phyloP scores from a whole-genome alignment of 116 monocot species.

The Phalaenopsis hybrid region DNA sequence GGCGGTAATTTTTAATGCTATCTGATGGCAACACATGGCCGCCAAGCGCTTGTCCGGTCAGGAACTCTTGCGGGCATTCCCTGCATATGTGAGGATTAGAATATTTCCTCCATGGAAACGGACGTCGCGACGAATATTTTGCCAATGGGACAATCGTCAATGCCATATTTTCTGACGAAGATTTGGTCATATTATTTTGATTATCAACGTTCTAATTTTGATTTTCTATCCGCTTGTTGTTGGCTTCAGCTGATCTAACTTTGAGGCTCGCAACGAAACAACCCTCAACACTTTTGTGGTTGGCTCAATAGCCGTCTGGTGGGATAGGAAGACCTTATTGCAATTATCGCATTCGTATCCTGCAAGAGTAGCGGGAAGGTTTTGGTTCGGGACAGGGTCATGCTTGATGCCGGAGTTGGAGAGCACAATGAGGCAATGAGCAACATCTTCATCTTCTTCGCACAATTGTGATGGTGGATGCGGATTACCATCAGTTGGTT shows the following conservation, averaged over 20 bases:
- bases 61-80: constrained; percentile 57
- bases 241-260: constrained; percentile 2
- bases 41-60: constrained; percentile 77
- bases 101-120: constrained; percentile 35
- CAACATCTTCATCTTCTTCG: constrained; percentile 28
- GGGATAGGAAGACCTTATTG: constrained; percentile 76
- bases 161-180: constrained; percentile 6
- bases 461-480: not conserved
- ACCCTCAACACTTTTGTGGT: constrained; percentile 77
- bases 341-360: constrained; percentile 3
- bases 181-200: not conserved
- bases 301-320: constrained; percentile 94
- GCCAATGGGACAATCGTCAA: constrained; percentile 36
- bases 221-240: not conserved
- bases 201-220: not conserved
- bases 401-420: not conserved
- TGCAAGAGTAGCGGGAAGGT: too few relatives aligned
- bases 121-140: not conserved
- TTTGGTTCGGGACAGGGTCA: too few relatives aligned
- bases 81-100: constrained; percentile 63
- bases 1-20: constrained; percentile 19
- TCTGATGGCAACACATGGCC: constrained; percentile 88
- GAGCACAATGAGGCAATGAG: constrained; percentile 33
- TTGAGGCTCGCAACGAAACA: constrained; percentile 46
- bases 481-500: constrained; percentile 16